Evolutionary conservation across 495 filamentous ascomycete genomes (phyloP).

Genomic region (Rhypophila decipiens): DNA sequence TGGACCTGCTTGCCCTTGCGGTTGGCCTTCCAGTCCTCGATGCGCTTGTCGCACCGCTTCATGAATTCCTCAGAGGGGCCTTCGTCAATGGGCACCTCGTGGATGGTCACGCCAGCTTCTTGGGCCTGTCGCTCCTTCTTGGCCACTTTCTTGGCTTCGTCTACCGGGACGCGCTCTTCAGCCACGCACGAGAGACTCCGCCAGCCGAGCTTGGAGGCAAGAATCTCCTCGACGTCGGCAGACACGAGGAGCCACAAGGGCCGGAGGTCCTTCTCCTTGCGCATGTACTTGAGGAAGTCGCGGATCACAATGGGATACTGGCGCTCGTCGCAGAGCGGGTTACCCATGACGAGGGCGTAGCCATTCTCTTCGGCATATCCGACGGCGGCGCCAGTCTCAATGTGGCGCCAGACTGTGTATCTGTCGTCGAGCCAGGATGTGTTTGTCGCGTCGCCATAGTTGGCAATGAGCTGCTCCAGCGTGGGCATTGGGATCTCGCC

Average conservation of each 20-base stretch:
- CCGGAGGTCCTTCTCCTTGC: constrained; percentile 61
- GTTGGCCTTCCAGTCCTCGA: constrained; percentile 69
- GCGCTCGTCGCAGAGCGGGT: constrained; percentile 67
- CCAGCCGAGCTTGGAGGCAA: constrained; percentile 73
- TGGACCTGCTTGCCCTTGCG: constrained; percentile 78
- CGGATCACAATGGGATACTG: constrained; percentile 67
- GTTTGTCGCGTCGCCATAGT: constrained; percentile 84
- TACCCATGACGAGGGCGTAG: constrained; percentile 72
- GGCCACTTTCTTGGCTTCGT: constrained; percentile 58
- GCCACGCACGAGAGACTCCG: constrained; percentile 76
- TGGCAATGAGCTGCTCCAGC: constrained; percentile 74
- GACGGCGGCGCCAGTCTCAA: constrained; percentile 67
- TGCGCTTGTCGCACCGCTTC: constrained; percentile 58
- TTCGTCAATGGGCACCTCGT: constrained; percentile 55
- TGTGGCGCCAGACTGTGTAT: constrained; percentile 76
- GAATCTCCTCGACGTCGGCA: constrained; percentile 60
- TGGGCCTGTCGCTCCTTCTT: constrained; percentile 63
- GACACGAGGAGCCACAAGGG: constrained; percentile 78
- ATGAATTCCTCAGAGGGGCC: constrained; percentile 56
- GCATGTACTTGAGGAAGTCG: constrained; percentile 66
- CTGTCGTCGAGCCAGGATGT: constrained; percentile 82
- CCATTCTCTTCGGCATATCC: constrained; percentile 67
- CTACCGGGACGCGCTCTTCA: constrained; percentile 72
- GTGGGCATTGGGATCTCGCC: constrained; percentile 53
- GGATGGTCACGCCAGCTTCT: constrained; percentile 68